A percentile compares a stretch with the other conserved stretches of the same genome.
These are phyloP conservation scores for Penicillium rolfsii DNA, from an alignment of 2,329 filamentous ascomycete species.

Conservation along the genomic window DNA sequence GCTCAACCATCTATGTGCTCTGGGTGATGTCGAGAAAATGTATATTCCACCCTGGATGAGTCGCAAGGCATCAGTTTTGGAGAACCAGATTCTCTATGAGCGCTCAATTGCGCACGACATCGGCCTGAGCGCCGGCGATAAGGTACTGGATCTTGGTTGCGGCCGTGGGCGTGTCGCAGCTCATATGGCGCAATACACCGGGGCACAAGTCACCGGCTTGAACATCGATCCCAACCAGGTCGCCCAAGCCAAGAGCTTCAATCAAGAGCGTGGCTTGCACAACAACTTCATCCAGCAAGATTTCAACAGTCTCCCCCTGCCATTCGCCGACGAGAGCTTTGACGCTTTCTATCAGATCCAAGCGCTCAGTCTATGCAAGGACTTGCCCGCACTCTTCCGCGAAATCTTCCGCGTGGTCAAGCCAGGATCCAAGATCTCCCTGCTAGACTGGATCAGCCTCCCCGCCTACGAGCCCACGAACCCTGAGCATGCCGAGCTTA, in stretches of 20 bases:
- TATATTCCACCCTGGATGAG: constrained; percentile 61
- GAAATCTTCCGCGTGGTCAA: constrained; percentile 56
- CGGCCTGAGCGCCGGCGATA: constrained; percentile 50
- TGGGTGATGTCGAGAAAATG: constrained; percentile 63
- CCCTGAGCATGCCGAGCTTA: constrained; percentile 54
- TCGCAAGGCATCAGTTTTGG: constrained; percentile 52
- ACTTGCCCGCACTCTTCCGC: constrained; percentile 51
- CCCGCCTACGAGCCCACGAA: constrained; percentile 54
- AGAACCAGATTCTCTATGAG: constrained; percentile 59
- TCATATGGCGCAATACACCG: constrained; percentile 56
- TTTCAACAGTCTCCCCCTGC: constrained; percentile 57
- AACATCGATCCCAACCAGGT: constrained; percentile 61
- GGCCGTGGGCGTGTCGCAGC: constrained; percentile 58
- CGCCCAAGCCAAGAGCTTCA: constrained; percentile 52
- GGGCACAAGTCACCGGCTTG: constrained; percentile 55
- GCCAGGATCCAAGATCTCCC: constrained; percentile 55
- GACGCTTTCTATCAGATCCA: constrained; percentile 63
- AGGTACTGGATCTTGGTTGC: constrained; percentile 57
- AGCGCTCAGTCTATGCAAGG: constrained; percentile 59
- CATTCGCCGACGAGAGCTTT: constrained; percentile 54
- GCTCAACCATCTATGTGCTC: constrained; percentile 58
- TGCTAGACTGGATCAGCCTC: constrained; percentile 59
- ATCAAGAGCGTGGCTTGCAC: constrained; percentile 47
- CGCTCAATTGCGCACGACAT: constrained; percentile 55
- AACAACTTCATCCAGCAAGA: constrained; percentile 57